A percentile compares a stretch with the other conserved stretches of the same genome.
Evolutionary conservation across 108 stramenopile species (phyloP).

Genomic region (Fragilaria crotonensis): DNA sequence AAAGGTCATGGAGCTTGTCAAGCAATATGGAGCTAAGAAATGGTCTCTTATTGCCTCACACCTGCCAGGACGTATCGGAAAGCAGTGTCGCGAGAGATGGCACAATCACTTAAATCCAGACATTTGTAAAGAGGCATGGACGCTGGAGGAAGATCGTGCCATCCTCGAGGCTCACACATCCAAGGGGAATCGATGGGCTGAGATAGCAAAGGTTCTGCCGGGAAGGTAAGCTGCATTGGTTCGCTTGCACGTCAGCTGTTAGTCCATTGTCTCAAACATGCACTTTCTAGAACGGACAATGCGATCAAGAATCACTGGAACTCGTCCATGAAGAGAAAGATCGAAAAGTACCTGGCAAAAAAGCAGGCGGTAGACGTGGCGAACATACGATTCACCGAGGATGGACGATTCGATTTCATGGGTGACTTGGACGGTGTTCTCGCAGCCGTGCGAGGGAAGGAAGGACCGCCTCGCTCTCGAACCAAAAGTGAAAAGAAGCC

Average conservation of each 20-base stretch:
- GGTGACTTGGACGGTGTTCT: conserved; percentile 82
- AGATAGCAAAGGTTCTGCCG: conserved; percentile 80
- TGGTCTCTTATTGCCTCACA: conserved; percentile 73
- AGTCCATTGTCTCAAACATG: background rate
- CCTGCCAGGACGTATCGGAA: conserved; percentile 88
- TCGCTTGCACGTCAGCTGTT: background rate
- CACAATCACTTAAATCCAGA: conserved; percentile 97
- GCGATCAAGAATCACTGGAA: conserved; percentile 98
- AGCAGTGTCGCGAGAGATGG: conserved; percentile 99
- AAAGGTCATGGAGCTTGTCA: conserved; percentile 63
- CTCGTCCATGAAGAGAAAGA: conserved; percentile 86
- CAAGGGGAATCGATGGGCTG: conserved; percentile 91
- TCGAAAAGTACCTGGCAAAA: conserved; percentile 67
- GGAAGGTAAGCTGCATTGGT: conserved; percentile 41
- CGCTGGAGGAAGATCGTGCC: conserved; percentile 77
- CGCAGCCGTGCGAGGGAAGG: conserved; percentile 53
- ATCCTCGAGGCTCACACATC: conserved; percentile 71
- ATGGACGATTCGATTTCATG: conserved; percentile 80
- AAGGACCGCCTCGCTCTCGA: background rate
- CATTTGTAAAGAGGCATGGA: conserved; percentile 86
- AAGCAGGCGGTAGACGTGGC: conserved; percentile 44
- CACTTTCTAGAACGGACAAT: conserved; percentile 82
- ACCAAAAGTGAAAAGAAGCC: conserved; percentile 1
- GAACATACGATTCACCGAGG: conserved; percentile 41
- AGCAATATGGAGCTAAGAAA: conserved; percentile 62